Percentiles rank a stretch among this genome's conserved stretches.
These are phyloP conservation scores for Fonsecaea multimorphosa DNA, from an alignment of 2,329 filamentous ascomycete genomes.

Conservation along the genomic window DNA sequence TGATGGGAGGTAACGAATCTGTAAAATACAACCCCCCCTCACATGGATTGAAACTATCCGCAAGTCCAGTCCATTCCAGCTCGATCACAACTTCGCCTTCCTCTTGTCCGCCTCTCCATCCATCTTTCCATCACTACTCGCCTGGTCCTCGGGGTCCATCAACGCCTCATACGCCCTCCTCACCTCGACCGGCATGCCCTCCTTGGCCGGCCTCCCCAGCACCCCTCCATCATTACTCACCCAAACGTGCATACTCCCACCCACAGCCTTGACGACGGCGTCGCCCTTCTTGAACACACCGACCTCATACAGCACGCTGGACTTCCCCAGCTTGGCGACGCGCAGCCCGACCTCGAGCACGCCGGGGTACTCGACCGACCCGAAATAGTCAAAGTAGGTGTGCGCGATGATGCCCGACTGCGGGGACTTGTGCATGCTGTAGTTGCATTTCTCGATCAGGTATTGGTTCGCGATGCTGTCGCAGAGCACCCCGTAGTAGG, in stretches of 20 bases:
- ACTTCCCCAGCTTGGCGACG: constrained; percentile 81
- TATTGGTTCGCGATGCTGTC: constrained; percentile 91
- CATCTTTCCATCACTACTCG: too few species aligned
- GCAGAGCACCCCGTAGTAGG: constrained; percentile 83
- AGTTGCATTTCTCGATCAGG: constrained; percentile 76
- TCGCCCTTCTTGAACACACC: constrained; percentile 79
- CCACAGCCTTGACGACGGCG: constrained; percentile 80
- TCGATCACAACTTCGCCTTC: neutral
- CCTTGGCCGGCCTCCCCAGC: constrained; percentile 61
- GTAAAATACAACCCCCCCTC: too few species aligned
- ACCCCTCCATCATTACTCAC: constrained; percentile 68
- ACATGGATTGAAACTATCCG: too few species aligned
- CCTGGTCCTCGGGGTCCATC: constrained; percentile 15
- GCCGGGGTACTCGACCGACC: constrained; percentile 79
- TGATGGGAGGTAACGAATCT: too few species aligned
- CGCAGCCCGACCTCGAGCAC: constrained; percentile 80
- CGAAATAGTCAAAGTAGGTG: constrained; percentile 84
- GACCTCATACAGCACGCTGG: constrained; percentile 88
- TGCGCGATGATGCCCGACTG: constrained; percentile 86
- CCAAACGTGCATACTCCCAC: constrained; percentile 86
- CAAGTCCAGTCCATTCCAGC: too few species aligned
- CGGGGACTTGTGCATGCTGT: constrained; percentile 71
- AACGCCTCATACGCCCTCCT: constrained; percentile 25
- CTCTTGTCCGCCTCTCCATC: neutral
- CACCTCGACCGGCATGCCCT: constrained; percentile 63